Evolutionary conservation across 345 rosid species (phyloP), one percentile per base, ranked within the genome.

Genomic region (Arabidopsis suecica): DNA sequence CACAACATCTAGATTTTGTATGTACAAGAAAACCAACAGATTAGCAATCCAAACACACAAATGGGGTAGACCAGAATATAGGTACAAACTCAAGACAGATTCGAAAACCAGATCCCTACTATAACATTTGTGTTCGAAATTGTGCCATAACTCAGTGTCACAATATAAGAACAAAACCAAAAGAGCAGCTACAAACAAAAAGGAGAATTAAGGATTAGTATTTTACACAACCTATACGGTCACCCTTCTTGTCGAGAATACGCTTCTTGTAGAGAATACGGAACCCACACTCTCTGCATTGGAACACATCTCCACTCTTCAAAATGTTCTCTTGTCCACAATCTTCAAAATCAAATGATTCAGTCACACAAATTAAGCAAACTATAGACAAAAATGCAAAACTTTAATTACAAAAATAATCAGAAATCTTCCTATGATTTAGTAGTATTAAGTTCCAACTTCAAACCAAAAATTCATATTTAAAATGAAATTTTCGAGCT

Each of bases 191-290:
- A 30, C 18, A 10, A 40, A 61, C 30, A 20, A 53, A 41, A 42
- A 40, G 30, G 10, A 7, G 22, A 42, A 11, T 1, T 16, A 30
- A 34, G 0, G 62, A 54, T 56, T 20, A 50, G 50, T 5, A 28
- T 3, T 28, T 28, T 28, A 28, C 32, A 28, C 4, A 0, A 93
- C 98, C 88, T 77, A 91, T 84, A 53, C 98, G 96, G 56, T 96
- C 88, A 37, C 97, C 93, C 85, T 94, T 91, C 89, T 94, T 91
- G 84, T 87, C 90, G 6, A 91, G 86, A 36, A 91, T 91, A 41
- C 98, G 95, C 85, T 94, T 91, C 88, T 94, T 91, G 83, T 87
- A 91, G 6, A 91, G 86, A 36, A 91, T 91, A 78, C 97, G 96
- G 72, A 90, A 90, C 34, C 97, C 98, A 57, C 98, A 91, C 80